Percentiles rank a stretch among this genome's conserved stretches.
Conservation (phyloP, 2,329 filamentous ascomycete species). For the Botrytis paeoniae region DNA sequence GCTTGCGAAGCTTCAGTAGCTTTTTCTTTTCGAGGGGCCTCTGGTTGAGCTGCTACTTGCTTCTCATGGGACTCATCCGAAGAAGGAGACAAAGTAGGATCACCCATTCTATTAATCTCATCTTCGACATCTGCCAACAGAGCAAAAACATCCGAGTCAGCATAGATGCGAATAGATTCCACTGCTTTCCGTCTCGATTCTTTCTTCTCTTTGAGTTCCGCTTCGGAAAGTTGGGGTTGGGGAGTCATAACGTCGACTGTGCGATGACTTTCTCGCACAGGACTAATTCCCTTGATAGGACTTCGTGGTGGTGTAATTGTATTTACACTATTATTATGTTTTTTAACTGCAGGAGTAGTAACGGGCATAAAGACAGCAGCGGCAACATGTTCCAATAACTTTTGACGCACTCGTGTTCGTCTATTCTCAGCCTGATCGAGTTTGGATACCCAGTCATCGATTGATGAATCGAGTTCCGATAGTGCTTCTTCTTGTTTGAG, state of each 20-base stretch:
- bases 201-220: constrained; percentile 17
- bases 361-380: constrained; percentile 55
- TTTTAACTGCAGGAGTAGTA: no score
- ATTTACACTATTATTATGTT: not conserved
- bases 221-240: not conserved
- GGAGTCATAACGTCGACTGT: not conserved
- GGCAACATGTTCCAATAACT: constrained; percentile 77
- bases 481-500: constrained; percentile 78
- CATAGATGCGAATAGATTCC: constrained; percentile 67
- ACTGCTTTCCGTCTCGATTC: constrained; percentile 42
- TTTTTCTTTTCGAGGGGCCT: not conserved
- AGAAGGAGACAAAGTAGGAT: not conserved
- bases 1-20: not conserved
- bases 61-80: not conserved
- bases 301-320: constrained; percentile 32
- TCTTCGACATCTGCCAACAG: constrained; percentile 65
- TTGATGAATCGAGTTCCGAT: constrained; percentile 70
- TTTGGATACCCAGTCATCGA: constrained; percentile 78
- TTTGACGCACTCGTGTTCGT: constrained; percentile 71
- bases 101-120: constrained; percentile 49
- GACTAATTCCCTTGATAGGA: constrained; percentile 44
- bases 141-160: constrained; percentile 63
- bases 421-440: constrained; percentile 79
- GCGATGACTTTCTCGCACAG: not conserved
- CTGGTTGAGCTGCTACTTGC: not conserved